These are phyloP conservation scores for Stemphylium beticola DNA, from an alignment of 2,329 filamentous ascomycete species.

Conservation along the genomic window DNA sequence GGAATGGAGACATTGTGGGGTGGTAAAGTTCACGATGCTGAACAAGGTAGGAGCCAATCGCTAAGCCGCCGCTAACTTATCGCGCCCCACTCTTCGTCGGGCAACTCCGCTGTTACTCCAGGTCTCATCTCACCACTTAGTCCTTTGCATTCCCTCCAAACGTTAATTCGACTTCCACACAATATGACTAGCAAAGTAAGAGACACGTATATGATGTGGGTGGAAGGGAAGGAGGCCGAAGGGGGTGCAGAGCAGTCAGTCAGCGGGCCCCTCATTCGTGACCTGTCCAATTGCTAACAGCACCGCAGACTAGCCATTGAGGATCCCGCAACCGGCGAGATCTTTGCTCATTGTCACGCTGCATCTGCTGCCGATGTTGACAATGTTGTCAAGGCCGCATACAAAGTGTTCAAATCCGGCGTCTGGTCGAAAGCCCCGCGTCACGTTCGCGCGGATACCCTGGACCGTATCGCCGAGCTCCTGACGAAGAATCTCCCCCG, in stretches of 20 bases:
- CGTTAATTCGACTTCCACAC: background rate
- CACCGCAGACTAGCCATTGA: slow-evolving; percentile 58
- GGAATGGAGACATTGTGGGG: background rate
- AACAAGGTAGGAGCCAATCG: background rate
- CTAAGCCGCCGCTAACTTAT: slow-evolving; percentile 26
- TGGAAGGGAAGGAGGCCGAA: slow-evolving; percentile 49
- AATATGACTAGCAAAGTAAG: slow-evolving; percentile 14
- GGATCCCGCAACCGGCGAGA: slow-evolving; percentile 60
- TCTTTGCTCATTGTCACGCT: slow-evolving; percentile 60
- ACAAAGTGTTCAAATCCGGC: slow-evolving; percentile 58
- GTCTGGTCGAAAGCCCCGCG: slow-evolving; percentile 64
- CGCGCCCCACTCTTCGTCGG: slow-evolving; percentile 27
- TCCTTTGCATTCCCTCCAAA: background rate
- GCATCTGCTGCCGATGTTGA: slow-evolving; percentile 57
- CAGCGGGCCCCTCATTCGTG: slow-evolving; percentile 21
- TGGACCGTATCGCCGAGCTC: slow-evolving; percentile 65
- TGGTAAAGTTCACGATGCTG: background rate
- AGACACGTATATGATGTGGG: slow-evolving; percentile 48
- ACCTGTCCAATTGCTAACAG: slow-evolving; percentile 15
- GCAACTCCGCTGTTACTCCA: slow-evolving; percentile 21
- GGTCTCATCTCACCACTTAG: slow-evolving; percentile 3
- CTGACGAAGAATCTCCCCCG: slow-evolving; percentile 60
- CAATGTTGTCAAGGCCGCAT: slow-evolving; percentile 50
- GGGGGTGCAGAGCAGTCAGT: slow-evolving; percentile 58
- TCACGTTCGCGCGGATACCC: slow-evolving; percentile 65